These are phyloP conservation scores for Auriscalpium vulgare DNA, from an alignment of 768 basidiomycete species.

Conservation along the genomic window DNA sequence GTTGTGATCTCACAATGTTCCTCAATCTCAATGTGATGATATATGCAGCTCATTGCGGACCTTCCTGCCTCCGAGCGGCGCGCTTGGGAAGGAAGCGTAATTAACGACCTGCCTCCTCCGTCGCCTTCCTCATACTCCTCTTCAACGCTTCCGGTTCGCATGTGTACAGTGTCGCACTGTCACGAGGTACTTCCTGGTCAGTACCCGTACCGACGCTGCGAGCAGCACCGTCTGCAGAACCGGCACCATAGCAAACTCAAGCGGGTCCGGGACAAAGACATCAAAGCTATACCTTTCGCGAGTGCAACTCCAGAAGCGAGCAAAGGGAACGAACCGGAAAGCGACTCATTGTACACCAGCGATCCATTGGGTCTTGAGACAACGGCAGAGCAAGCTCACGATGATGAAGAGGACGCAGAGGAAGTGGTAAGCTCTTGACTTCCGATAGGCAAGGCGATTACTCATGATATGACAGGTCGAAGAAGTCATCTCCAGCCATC, in stretches of 20 bases:
- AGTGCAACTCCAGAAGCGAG: constrained; percentile 12
- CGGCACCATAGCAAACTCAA: constrained; percentile 45
- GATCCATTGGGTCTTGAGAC: constrained; percentile 2
- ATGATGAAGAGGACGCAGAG: not conserved
- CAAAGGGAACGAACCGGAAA: not conserved
- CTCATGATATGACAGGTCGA: not conserved
- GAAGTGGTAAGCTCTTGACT: not conserved
- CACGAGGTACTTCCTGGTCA: constrained; percentile 39
- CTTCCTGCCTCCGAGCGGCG: constrained; percentile 15
- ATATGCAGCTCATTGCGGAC: constrained; percentile 27
- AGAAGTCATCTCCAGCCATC: not conserved
- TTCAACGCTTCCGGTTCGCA: constrained; percentile 30
- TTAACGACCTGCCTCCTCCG: constrained; percentile 5
- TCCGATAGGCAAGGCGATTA: not conserved
- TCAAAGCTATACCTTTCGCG: constrained; percentile 25
- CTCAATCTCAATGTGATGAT: not conserved
- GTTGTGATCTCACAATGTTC: not conserved
- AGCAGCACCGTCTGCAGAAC: constrained; percentile 49
- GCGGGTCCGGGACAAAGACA: constrained; percentile 40
- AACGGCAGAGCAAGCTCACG: constrained; percentile 1
- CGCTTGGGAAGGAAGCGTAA: constrained; percentile 13
- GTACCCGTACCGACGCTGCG: constrained; percentile 46
- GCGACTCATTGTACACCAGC: not conserved
- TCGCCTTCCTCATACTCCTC: constrained; percentile 8
- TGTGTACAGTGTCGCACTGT: constrained; percentile 54